Base-by-base conservation (phyloP, 331 rosid species). In the Rosa hybrid region DNA sequence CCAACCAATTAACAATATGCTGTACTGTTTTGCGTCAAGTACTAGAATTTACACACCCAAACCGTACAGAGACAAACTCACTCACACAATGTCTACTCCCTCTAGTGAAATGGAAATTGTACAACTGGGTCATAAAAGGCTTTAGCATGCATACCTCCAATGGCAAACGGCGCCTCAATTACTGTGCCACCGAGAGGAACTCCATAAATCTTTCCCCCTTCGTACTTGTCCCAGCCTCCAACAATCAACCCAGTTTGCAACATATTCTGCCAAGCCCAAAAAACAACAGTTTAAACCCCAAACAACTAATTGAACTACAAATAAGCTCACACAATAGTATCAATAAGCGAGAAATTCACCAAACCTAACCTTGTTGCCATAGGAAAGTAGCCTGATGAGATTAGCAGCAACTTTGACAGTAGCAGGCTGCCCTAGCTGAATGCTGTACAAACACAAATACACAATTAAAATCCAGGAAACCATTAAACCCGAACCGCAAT, bases 211-310 rank as follows among this genome's bases (percentile, higher is more conserved):
- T 92, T 92, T 16, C 99, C 98, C 53, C 99, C 98, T 84, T 95
- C 93, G 25, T 95, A 87, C 84, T 91, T 95, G 88, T 95, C 99
- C 99, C 97, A 95, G 45, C 99, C 97, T 60, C 98, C 99, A 78
- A 95, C 91, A 64, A 95, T 93, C 78, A 95, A 77, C 30, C 99
- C 99, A 78, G 99, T 91, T 86, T 93, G 89, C 42, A 95, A 74
- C 86, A 84, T 83, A 83, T 93, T 86, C 99, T 95, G 93, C 82
- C 82, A 86, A 79, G 30, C 73, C 72, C 51, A 89, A 6, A 76
- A 71, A 76, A 71, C 18, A 78, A 72, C 71, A 68, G 56, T 30
- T 72, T 74, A 85, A 46, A 76, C 46, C 72, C 10, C 48, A 48
- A 27, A 17, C 20, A 3, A 34, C 17, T 17, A 4, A 5, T 8